Conservation (phyloP, 805 yeast species). For the Jamesozyma spencerorum region DNA sequence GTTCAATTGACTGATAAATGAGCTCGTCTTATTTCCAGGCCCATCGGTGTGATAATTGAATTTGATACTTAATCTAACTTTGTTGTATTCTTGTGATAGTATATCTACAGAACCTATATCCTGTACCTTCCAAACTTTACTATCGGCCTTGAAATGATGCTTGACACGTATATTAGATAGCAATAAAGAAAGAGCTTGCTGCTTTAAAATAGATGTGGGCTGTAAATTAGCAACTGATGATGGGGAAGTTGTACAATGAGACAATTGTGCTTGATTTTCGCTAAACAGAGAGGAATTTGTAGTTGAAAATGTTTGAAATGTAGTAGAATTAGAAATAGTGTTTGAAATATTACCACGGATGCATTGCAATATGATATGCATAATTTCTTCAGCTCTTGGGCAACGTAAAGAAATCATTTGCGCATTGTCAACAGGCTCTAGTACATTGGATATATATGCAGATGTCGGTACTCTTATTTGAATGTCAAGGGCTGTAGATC, state of each 20-base stretch:
- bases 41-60: constrained; percentile 9
- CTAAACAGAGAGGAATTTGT: constrained; percentile 16
- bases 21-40: background rate
- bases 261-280: constrained; percentile 5
- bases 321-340: constrained; percentile 17
- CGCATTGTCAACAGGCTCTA: constrained; percentile 3
- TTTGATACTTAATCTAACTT: constrained; percentile 11
- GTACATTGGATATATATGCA: constrained; percentile 8
- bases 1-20: constrained; percentile 9
- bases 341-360: constrained; percentile 11
- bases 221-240: constrained; percentile 5
- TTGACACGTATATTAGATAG: constrained; percentile 19
- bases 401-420: constrained; percentile 20
- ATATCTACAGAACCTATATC: constrained; percentile 15
- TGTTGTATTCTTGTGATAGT: constrained; percentile 15
- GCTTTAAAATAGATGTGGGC: background rate
- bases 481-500: constrained; percentile 27
- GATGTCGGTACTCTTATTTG: constrained; percentile 18
- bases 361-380: constrained; percentile 18
- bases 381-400: constrained; percentile 13
- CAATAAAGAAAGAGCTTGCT: constrained; percentile 6
- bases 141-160: constrained; percentile 12
- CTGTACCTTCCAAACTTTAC: constrained; percentile 18
- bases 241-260: constrained; percentile 6
- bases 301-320: constrained; percentile 21